Base-by-base conservation (phyloP, 257 asterid genomes). In the Solanum boliviense region DNA sequence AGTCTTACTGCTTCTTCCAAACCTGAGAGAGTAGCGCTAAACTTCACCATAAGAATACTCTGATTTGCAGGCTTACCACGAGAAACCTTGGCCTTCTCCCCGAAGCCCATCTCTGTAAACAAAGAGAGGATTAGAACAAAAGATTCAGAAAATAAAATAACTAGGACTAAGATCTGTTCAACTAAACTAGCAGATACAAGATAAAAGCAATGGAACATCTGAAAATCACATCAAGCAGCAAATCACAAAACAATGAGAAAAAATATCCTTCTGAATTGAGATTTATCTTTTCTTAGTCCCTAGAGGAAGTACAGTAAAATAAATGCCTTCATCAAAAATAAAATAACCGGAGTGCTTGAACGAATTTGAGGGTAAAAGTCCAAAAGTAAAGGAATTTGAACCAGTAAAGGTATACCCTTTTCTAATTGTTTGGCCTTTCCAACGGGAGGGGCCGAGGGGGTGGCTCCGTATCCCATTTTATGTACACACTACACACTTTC, bases 1-100 rank as follows among this genome's bases (percentile, higher is more conserved):
- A 91, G 91, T 90, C 97, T 93, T 88, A 86, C 91, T 16, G 97
- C 98, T 74, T 95, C 95, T 89, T 79, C 93, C 90, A 94, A 92
- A 83, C 94, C 98, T 83, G 97, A 93, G 65, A 94, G 92, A n/a
- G 97, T 93, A 20, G 91, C 94, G 12, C 87, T 91, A 89, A 95
- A 95, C 90, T 90, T 93, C 86, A 94, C 96, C 89, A 92, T 88
- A 92, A 93, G 88, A 82, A 91, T 90, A 81, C 96, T 92, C 87
- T 91, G 96, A 87, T 93, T 92, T 41, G 95, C 95, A 41, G 95
- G 95, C 76, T 93, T 92, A 16, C 96, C 97, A 41, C 90, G 89
- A 89, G 92, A 88, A 74, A 95, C 92, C 92, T 93, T 95, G 9
- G 89, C 85, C 90, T 91, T 90, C 92, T 91, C 93, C 81, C 90